phyloP scores from a whole-genome alignment of 139 green algal species.

The Chlamydomonas sp. region DNA sequence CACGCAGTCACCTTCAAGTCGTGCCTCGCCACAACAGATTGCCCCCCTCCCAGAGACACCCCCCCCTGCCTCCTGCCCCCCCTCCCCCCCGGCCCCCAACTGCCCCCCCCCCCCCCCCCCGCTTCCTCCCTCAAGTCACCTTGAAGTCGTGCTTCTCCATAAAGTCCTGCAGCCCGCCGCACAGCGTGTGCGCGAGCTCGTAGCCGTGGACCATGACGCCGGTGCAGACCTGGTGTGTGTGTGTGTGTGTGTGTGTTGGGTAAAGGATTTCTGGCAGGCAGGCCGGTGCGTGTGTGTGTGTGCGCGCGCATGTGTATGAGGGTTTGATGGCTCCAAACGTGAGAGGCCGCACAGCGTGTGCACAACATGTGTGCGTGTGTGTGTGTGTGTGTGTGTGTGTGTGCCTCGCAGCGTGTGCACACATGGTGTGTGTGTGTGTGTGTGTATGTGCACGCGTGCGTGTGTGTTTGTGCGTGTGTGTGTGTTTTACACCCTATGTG shows the following conservation, averaged over 20 bases:
- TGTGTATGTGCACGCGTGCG: too few relatives aligned
- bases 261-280: background rate
- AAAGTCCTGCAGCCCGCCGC: conserved; percentile 72
- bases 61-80: too few relatives aligned
- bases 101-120: too few relatives aligned
- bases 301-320: too few relatives aligned
- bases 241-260: background rate
- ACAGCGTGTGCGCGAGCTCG: conserved; percentile 80
- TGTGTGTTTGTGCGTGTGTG: too few relatives aligned
- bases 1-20: too few relatives aligned
- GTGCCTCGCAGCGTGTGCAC: background rate
- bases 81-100: too few relatives aligned
- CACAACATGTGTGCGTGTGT: background rate
- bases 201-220: conserved; percentile 98
- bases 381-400: background rate
- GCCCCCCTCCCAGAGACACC: background rate
- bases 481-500: too few relatives aligned
- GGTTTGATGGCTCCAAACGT: too few relatives aligned
- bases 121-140: too few relatives aligned
- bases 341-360: background rate
- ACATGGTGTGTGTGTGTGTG: too few relatives aligned
- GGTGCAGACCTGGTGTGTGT: conserved; percentile 81
- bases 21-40: too few relatives aligned
- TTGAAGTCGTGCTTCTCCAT: conserved; percentile 40
- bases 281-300: background rate